Evolutionary conservation across 805 yeast genomes (phyloP).

Genomic region (Wickerhamomyces chaumierensis): DNA sequence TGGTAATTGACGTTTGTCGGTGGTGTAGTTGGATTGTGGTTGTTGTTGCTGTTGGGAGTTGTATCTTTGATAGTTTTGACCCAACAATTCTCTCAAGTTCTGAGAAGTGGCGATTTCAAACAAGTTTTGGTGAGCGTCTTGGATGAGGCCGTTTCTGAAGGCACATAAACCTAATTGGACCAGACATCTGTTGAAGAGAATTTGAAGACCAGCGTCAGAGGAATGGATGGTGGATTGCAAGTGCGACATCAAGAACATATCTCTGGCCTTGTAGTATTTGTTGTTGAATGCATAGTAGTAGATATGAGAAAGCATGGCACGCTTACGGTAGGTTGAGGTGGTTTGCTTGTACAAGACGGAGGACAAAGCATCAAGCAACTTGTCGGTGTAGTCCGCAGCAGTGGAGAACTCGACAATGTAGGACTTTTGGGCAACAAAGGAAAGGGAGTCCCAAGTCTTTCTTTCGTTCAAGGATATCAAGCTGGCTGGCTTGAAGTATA

Average conservation of each 20-base stretch:
- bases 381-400: conserved; percentile 32
- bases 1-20: conserved; percentile 78
- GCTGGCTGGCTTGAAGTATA: conserved; percentile 81
- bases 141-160: conserved; percentile 77
- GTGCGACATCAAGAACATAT: conserved; percentile 77
- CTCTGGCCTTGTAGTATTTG: conserved; percentile 76
- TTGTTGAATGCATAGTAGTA: conserved; percentile 88
- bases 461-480: conserved; percentile 61
- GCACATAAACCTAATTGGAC: conserved; percentile 96
- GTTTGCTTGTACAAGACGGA: conserved; percentile 55
- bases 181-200: conserved; percentile 86
- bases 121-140: conserved; percentile 77
- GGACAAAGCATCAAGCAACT: conserved; percentile 54
- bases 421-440: conserved; percentile 11
- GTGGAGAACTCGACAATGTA: conserved; percentile 19
- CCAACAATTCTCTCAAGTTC: conserved; percentile 83
- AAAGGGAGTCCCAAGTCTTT: conserved; percentile 57
- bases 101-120: conserved; percentile 81
- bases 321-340: conserved; percentile 60
- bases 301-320: conserved; percentile 75
- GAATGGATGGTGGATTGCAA: conserved; percentile 73
- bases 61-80: conserved; percentile 77
- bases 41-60: conserved; percentile 24
- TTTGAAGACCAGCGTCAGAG: conserved; percentile 80
- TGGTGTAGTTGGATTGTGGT: conserved; percentile 30